Conservation (phyloP, 441 rosid genomes). For the Corymbia calophylla region DNA sequence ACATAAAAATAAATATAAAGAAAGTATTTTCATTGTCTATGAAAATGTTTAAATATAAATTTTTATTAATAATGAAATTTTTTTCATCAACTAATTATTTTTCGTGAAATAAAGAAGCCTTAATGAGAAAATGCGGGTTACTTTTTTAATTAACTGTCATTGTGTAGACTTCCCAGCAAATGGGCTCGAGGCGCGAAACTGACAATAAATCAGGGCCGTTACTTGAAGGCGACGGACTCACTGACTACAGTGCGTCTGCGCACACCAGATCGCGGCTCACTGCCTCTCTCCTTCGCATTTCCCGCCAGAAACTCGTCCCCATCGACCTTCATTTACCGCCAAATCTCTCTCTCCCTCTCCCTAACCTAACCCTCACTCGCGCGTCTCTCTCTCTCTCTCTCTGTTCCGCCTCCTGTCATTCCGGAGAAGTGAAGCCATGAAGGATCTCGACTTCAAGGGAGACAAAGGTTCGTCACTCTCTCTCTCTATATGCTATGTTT, state of each 20-base stretch:
- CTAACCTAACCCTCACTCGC: neutral
- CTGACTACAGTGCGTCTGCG: neutral
- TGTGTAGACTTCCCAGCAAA: rapidly evolving
- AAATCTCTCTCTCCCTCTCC: neutral
- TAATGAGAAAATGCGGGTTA: neutral
- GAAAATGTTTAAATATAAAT: no score
- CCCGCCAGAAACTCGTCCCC: conserved; percentile 47
- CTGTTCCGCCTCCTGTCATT: neutral
- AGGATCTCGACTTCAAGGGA: conserved; percentile 41
- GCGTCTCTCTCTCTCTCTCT: neutral
- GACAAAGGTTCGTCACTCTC: conserved; percentile 48
- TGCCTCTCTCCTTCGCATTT: neutral
- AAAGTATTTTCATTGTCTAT: no score
- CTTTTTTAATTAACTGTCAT: neutral
- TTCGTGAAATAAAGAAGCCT: neutral
- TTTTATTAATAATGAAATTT: no score
- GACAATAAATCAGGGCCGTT: neutral
- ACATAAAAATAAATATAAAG: no score
- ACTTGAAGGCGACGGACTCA: rapidly evolving
- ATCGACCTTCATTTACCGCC: conserved; percentile 30
- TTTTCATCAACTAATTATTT: no score
- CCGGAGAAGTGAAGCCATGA: conserved; percentile 30
- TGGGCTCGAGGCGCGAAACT: neutral
- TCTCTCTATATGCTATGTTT: neutral
- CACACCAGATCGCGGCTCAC: neutral